Percentiles rank a stretch among this genome's conserved stretches.
These are phyloP conservation scores for Fusarium duplospermum DNA, from an alignment of 2,329 filamentous ascomycete species.

Conservation along the genomic window DNA sequence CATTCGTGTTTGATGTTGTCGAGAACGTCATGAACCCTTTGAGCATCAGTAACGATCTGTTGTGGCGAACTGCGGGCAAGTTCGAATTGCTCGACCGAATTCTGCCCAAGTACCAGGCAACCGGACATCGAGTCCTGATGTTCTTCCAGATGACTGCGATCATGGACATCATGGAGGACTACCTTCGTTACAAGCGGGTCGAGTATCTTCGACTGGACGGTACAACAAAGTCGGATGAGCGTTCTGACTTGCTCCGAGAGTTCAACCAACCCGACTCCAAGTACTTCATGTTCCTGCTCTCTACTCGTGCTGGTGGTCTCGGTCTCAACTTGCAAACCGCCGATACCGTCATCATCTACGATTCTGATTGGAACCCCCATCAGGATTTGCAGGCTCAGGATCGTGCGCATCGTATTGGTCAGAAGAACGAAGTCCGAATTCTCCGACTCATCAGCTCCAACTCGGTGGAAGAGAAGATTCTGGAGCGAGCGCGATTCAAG, in stretches of 20 bases:
- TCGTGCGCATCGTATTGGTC: conserved; percentile 99
- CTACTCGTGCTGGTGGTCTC: conserved; percentile 96
- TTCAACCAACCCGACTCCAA: conserved; percentile 93
- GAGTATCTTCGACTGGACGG: conserved; percentile 94
- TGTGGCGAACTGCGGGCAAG: conserved; percentile 97
- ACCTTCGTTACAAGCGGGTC: conserved; percentile 84
- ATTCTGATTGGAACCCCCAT: conserved; percentile 99
- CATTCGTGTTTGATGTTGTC: conserved; percentile 97
- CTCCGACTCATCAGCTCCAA: conserved; percentile 95
- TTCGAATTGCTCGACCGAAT: conserved; percentile 95
- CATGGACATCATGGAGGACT: conserved; percentile 99
- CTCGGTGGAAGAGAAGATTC: conserved; percentile 97
- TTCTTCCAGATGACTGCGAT: conserved; percentile 99
- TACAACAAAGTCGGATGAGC: conserved; percentile 97
- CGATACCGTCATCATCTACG: conserved; percentile 99
- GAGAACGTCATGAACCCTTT: conserved; percentile 97
- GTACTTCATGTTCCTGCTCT: conserved; percentile 98
- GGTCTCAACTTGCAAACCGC: conserved; percentile 97
- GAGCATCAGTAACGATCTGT: conserved; percentile 87
- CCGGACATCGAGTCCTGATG: conserved; percentile 96
- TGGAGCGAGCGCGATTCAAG: conserved; percentile 97
- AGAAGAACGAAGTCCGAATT: conserved; percentile 99
- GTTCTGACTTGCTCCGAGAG: conserved; percentile 85
- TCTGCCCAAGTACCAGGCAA: conserved; percentile 90
- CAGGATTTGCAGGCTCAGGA: conserved; percentile 99